A percentile compares a stretch with the other conserved stretches of the same genome.
phyloP scores from a whole-genome alignment of 345 rosid genomes.

The Rhizophora apiculata region DNA sequence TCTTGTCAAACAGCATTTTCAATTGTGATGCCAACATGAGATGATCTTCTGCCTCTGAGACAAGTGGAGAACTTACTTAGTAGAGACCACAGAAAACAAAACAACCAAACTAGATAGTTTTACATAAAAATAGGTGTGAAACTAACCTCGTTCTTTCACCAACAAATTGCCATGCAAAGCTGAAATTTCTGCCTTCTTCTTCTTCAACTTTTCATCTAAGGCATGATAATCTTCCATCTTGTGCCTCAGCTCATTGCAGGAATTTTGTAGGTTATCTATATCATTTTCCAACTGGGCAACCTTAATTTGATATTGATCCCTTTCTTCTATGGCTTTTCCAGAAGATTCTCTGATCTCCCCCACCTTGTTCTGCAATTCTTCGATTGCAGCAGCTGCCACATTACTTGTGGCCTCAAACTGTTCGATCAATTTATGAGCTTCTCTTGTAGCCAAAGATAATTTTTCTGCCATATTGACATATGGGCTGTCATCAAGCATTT shows the following conservation, averaged over 20 bases:
- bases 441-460: slow-evolving; percentile 41
- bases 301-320: slow-evolving; percentile 41
- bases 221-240: slow-evolving; percentile 42
- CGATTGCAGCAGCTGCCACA: slow-evolving; percentile 46
- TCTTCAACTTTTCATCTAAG: slow-evolving; percentile 56
- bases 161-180: slow-evolving; percentile 27
- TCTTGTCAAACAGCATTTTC: slow-evolving; percentile 54
- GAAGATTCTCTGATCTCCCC: slow-evolving; percentile 34
- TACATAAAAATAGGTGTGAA: slow-evolving; percentile 3
- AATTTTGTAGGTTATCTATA: slow-evolving; percentile 43
- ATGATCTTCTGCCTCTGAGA: slow-evolving; percentile 50
- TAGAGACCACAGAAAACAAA: background rate
- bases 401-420: slow-evolving; percentile 50
- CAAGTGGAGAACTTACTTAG: slow-evolving; percentile 16
- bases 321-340: slow-evolving; percentile 47
- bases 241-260: slow-evolving; percentile 46
- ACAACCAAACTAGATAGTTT: slow-evolving; percentile 7
- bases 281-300: slow-evolving; percentile 55
- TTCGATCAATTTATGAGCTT: slow-evolving; percentile 37
- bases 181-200: slow-evolving; percentile 56
- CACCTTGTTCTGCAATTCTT: slow-evolving; percentile 58
- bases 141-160: slow-evolving; percentile 57
- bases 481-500: slow-evolving; percentile 33
- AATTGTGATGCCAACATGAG: slow-evolving; percentile 49
- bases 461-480: slow-evolving; percentile 37